Conservation (phyloP, 495 filamentous ascomycete species). For the Aspergillus haitiensis region DNA sequence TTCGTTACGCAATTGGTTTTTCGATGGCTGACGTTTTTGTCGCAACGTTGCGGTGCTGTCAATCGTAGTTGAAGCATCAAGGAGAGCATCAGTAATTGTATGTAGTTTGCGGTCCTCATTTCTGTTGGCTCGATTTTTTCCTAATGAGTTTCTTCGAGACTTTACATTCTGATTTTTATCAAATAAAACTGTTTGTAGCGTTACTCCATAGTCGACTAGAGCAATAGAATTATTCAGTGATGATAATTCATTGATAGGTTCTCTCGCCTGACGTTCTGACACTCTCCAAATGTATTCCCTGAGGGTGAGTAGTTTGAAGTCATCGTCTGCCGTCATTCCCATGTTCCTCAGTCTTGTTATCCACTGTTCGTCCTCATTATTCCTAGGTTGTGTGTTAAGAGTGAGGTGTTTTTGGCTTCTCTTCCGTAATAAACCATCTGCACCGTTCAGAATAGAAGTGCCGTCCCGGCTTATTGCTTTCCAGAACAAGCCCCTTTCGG, state of each 20-base stretch:
- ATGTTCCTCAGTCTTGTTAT: slow-evolving; percentile 77
- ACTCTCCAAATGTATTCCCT: slow-evolving; percentile 91
- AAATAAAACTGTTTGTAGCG: slow-evolving; percentile 87
- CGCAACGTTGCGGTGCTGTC: slow-evolving; percentile 63
- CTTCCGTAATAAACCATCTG: slow-evolving; percentile 29
- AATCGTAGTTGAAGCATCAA: slow-evolving; percentile 89
- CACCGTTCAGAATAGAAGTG: slow-evolving; percentile 60
- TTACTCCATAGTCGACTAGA: slow-evolving; percentile 68
- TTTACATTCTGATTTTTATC: slow-evolving; percentile 62
- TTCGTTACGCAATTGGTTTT: slow-evolving; percentile 50
- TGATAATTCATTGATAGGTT: slow-evolving; percentile 36
- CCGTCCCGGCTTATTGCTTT: slow-evolving; percentile 65
- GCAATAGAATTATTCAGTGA: slow-evolving; percentile 67
- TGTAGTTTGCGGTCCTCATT: slow-evolving; percentile 52
- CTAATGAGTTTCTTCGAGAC: slow-evolving; percentile 40
- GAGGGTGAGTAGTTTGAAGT: slow-evolving; percentile 83
- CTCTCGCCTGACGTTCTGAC: slow-evolving; percentile 65
- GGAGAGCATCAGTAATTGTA: slow-evolving; percentile 85
- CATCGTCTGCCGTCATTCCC: slow-evolving; percentile 81
- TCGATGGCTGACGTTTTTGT: slow-evolving; percentile 52
- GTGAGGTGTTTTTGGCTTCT: slow-evolving; percentile 35
- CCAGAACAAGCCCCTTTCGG: slow-evolving; percentile 84
- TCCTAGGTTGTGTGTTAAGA: slow-evolving; percentile 53
- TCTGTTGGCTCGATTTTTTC: slow-evolving; percentile 25
- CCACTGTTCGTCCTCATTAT: slow-evolving; percentile 98